Conservation (phyloP, 768 basidiomycete genomes). For the Panaeolus cyanescens region DNA sequence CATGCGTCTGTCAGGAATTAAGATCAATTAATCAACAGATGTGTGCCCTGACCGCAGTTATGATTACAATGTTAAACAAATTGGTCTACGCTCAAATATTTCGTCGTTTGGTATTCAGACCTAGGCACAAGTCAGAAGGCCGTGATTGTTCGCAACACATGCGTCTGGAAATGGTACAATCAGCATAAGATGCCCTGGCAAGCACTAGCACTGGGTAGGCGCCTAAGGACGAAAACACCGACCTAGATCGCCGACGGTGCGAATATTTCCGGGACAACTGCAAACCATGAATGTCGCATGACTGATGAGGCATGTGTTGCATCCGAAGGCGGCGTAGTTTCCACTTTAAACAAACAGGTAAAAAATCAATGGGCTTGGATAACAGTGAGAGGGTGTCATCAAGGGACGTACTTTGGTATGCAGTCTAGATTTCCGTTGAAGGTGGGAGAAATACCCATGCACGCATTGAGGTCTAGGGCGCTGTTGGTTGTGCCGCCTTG, state of each 20-base stretch:
- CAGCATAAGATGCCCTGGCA: background rate
- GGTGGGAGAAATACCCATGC: background rate
- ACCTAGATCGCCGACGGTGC: background rate
- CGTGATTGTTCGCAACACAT: background rate
- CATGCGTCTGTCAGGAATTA: too few relatives aligned
- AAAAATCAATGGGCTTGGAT: too few relatives aligned
- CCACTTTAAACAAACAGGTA: background rate
- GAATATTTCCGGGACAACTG: background rate
- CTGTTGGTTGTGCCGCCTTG: background rate
- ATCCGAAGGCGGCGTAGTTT: constrained; percentile 3
- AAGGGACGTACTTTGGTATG: background rate
- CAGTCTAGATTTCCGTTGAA: background rate
- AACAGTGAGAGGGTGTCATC: background rate
- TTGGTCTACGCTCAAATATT: too few relatives aligned
- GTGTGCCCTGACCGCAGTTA: too few relatives aligned
- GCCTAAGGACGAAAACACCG: too few relatives aligned
- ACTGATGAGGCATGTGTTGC: constrained; percentile 3
- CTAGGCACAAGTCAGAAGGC: background rate
- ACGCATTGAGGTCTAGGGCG: constrained; percentile 4
- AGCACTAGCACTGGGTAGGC: background rate
- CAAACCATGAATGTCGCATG: constrained; percentile 1
- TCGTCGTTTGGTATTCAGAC: too few relatives aligned
- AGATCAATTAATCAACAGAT: too few relatives aligned
- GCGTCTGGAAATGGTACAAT: background rate
- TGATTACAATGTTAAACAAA: too few relatives aligned